These are phyloP conservation scores for Zangia roseola DNA, from an alignment of 768 basidiomycete species.

Conservation along the genomic window DNA sequence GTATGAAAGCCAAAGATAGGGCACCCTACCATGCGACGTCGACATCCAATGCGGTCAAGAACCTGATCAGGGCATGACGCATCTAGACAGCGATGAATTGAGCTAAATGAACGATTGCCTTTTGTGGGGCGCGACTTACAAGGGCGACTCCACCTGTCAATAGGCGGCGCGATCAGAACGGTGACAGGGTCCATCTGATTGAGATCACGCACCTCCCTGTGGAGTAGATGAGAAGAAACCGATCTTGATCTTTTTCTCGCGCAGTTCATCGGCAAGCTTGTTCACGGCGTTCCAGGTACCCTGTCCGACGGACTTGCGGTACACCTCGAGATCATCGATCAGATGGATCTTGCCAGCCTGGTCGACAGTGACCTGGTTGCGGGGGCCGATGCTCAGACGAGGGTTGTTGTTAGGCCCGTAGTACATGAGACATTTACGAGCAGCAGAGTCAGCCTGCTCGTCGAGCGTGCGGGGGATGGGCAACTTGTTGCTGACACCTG, in stretches of 20 bases:
- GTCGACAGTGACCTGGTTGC: conserved; percentile 88
- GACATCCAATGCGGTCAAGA: conserved; percentile 76
- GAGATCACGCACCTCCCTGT: conserved; percentile 68
- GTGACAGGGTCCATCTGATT: neutral
- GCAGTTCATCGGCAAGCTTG: conserved; percentile 81
- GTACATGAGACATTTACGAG: conserved; percentile 81
- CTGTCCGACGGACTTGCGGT: conserved; percentile 65
- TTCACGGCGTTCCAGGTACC: conserved; percentile 81
- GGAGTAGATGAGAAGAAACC: conserved; percentile 96
- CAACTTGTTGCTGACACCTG: conserved; percentile 53
- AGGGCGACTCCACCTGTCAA: conserved; percentile 85
- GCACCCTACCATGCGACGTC: conserved; percentile 76
- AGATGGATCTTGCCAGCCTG: conserved; percentile 84
- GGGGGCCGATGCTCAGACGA: conserved; percentile 74
- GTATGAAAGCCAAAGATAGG: conserved; percentile 6
- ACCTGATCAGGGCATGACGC: conserved; percentile 91
- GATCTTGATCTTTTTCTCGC: conserved; percentile 84
- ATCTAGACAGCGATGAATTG: conserved; percentile 48
- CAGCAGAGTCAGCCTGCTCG: conserved; percentile 85
- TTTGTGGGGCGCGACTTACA: conserved; percentile 45
- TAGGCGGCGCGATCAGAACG: conserved; percentile 22
- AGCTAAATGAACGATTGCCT: conserved; percentile 5
- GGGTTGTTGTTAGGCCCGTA: conserved; percentile 84
- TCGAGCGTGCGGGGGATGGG: conserved; percentile 77
- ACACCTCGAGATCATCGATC: conserved; percentile 79